Evolutionary conservation across 441 rosid genomes (phyloP), one percentile per base, ranked within the genome.

Genomic region (Eutrema salsugineum): DNA sequence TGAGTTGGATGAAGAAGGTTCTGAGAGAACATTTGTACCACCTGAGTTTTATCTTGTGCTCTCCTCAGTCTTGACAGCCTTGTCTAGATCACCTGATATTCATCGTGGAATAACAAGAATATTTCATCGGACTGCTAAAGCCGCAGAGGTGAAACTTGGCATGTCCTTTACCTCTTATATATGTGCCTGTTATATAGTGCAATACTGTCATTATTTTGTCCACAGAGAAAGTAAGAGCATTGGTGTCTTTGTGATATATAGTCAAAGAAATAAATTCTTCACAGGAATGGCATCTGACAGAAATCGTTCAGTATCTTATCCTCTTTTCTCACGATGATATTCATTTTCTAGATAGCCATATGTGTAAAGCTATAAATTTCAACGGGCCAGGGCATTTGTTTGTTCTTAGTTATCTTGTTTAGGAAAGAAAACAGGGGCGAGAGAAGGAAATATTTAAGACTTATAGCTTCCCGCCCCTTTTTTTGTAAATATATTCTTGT

Each of bases 71-170:
- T 84, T 94, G 85, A 90, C 91, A 65, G 63, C 56, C 57, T 83
- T 90, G 85, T 88, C 93, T 74, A 86, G 89, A 78, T 82, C 88
- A 53, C 88, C 89, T 62, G 99, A 94, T 80, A 82, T 94, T 77
- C 97, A 94, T 73, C 97, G 97, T 65, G 99, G 99, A 79, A 85
- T 90, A 82, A 87, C 97, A 63, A 89, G 97, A 83, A 91, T 94
- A 65, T 94, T 91, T 80, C 96, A 90, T 83, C 89, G 83, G 39
- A 94, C 97, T 79, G 94, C 97, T 70, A 81, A 90, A 77, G 86
- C 95, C 60, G 66, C 88, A 76, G 97, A 94, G 97, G 99, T 94
- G 78, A 70, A 58, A 59, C 20, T 64, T 33, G 63, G 47, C 66
- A 60, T 63, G 68, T 70, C 63, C 48, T 63, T 58, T 43, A 0